Evolutionary conservation across 345 rosid species (phyloP), one percentile per base, ranked within the genome.

Genomic region (Linum trigynum): DNA sequence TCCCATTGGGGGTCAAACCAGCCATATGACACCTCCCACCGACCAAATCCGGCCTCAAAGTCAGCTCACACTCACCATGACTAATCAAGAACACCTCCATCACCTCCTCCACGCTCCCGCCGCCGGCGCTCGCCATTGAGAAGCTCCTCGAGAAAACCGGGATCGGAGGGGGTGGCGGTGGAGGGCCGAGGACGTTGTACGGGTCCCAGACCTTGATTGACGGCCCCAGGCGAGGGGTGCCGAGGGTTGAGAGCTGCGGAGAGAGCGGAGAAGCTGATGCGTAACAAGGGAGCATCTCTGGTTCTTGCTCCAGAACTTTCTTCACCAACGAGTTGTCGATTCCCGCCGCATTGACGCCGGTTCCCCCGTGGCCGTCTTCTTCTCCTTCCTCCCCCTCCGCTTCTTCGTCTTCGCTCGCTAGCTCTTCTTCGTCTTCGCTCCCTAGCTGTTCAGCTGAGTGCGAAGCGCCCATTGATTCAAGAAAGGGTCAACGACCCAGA

Each of bases 131-230:
- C 8, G 65, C 62, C 39, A 38, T 59, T 12, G 66, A 81, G 71
- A 67, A 83, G 60, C 68, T 68, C 62, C 82, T 77, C 0, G 82
- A 72, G 69, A 82, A 78, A 61, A 82, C 69, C 10, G 82, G 80
- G 6, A 37, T 7, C 3, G 80, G 82, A 2, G 84, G 85, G 5
- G 75, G 84, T 9, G 77, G 88, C 0, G 89, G 88, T 12, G 89
- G 87, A 1, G 92, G 95, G 7, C 91, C 72, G 32, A 92, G 83
- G 65, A 92, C 98, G 65, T 92, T 90, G 76, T 90, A 92, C 8
- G 98, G 97, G 72, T 92, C 98, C 97, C 95, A 92, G 5, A 92
- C 97, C 69, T 87, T 90, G 76, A 90, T 92, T 0, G 96, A 85
- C 0, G 98, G 96, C 1, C 96, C 96, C 66, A 92, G 76, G 59